These are phyloP conservation scores for Camelina neglecta DNA, from an alignment of 345 rosid species.

Conservation along the genomic window DNA sequence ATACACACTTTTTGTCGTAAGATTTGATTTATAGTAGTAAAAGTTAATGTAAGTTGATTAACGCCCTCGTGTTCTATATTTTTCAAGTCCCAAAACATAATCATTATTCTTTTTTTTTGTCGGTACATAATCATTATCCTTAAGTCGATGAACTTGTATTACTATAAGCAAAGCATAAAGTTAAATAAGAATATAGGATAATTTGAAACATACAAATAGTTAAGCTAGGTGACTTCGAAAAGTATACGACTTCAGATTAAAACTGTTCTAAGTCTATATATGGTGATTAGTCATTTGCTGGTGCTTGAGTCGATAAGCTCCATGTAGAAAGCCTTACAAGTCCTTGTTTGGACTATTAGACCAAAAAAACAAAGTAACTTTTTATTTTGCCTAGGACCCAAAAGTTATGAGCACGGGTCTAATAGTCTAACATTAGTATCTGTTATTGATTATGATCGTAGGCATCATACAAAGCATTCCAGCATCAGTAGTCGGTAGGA, in stretches of 20 bases:
- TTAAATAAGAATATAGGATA: neutral
- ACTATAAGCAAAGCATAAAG: neutral
- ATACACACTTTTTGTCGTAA: too few species aligned
- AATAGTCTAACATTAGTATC: neutral
- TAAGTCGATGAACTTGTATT: neutral
- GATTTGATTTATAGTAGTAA: too few species aligned
- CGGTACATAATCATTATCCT: neutral
- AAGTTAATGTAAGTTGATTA: too few species aligned
- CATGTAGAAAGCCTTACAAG: neutral
- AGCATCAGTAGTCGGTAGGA: neutral
- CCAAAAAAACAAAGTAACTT: neutral
- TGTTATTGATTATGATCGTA: constrained; percentile 6
- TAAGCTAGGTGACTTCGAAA: neutral
- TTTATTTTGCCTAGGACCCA: neutral
- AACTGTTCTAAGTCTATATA: neutral
- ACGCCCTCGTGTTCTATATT: too few species aligned
- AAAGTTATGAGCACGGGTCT: constrained; percentile 10
- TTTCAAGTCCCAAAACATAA: neutral
- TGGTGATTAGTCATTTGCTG: neutral
- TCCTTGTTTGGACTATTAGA: neutral
- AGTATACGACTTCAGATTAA: neutral
- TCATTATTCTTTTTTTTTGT: too few species aligned
- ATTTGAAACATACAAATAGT: neutral
- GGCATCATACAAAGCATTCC: neutral
- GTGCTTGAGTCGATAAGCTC: neutral